Base-by-base conservation (phyloP, 139 green algal species). In the Klebsormidium nitens region DNA sequence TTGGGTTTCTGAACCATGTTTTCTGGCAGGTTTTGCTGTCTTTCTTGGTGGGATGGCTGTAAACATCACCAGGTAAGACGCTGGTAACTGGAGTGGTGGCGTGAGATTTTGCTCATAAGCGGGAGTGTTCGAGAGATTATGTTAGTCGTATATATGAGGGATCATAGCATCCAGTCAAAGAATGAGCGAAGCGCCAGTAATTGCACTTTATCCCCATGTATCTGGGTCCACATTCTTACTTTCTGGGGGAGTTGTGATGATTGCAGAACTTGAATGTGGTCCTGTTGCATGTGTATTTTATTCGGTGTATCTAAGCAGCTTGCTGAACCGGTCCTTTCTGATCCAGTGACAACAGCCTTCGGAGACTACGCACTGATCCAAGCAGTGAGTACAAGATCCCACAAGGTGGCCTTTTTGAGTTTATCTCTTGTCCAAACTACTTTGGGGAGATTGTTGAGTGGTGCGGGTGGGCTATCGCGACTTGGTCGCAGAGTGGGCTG, bases 401-500 rank as follows among this genome's bases (percentile, higher is more conserved):
- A 34, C 28, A 5, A 11, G 59, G 59, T 4, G 38, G 38, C 29
- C 44, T 66, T 28, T 66, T n/a, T 5, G 28, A 66, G 19, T 36
- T 55, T 5, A 5, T 66, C 4, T 29, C 36, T 4, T 66, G 59
- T 31, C 59, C 59, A 4, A 66, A 66, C 59, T 66, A 66, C 28
- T 36, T 66, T 36, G 59, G 59, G 29, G 59, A 66, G 40, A 66
- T 66, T 5, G 40, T 36, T 4, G 59, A 66, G 28, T 66, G 59
- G 59, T 5, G 39, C 5, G 59, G 14, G 4, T 66, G 59, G 59
- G 17, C 59, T 4, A 4, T 36, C 29, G 4, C 44, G 59, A 55
- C 19, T 3, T 66, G 59, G 59, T 66, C 59, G 29, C 29, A 26
- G 4, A 31, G 29, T 5, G 28, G 59, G 5, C 40, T 66, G 11